These are phyloP conservation scores for Stephanodiscus triporus DNA, from an alignment of 108 stramenopile genomes.

Conservation along the genomic window DNA sequence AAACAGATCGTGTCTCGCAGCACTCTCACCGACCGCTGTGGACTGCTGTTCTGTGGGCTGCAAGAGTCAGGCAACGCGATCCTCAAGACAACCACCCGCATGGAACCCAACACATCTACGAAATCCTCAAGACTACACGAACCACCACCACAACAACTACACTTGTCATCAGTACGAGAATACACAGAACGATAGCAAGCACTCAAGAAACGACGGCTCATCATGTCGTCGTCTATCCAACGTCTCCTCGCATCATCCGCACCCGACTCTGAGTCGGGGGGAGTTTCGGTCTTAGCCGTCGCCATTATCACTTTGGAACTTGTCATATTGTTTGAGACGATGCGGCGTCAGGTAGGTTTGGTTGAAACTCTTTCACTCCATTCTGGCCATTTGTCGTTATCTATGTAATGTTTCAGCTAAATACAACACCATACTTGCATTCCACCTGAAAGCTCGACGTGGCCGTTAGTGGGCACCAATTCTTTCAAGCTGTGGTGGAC, in stretches of 20 bases:
- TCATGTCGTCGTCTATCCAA: not conserved
- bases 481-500: conserved; percentile 74
- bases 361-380: not conserved
- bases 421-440: not conserved
- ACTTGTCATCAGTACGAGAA: too few species aligned
- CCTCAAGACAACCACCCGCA: too few species aligned
- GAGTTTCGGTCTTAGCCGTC: conserved; percentile 65
- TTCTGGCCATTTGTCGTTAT: not conserved
- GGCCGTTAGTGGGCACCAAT: conserved; percentile 64
- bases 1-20: too few species aligned
- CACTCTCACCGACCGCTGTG: too few species aligned
- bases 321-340: conserved; percentile 69
- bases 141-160: too few species aligned
- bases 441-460: conserved; percentile 37
- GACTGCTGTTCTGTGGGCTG: too few species aligned
- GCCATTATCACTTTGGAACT: conserved; percentile 69
- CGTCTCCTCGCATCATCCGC: conserved; percentile 8
- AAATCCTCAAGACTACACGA: too few species aligned
- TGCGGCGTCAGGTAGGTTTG: conserved; percentile 54
- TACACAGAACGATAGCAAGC: too few species aligned
- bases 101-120: too few species aligned
- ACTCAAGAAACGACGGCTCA: too few species aligned
- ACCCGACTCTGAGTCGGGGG: conserved; percentile 31
- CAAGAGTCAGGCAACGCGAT: too few species aligned
- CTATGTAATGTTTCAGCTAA: not conserved